Evolutionary conservation across 495 filamentous ascomycete genomes (phyloP), one percentile per base, ranked within the genome.

Genomic region (Aspergillus steynii): DNA sequence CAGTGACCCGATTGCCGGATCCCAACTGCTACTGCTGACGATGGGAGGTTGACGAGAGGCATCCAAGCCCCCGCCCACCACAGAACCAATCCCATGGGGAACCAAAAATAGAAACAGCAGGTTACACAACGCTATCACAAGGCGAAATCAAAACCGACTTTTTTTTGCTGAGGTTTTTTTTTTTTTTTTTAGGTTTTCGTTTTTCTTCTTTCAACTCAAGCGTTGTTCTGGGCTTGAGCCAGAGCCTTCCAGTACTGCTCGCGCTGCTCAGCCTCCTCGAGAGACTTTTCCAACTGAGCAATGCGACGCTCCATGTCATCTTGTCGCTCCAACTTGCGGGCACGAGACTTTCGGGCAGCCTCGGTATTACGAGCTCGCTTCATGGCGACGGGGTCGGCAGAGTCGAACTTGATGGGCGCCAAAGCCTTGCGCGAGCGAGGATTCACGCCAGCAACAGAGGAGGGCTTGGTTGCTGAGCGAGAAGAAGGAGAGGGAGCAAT

Each of bases 331-430:
- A 90, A 79, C 76, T 95, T 93, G 65, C 91, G 88, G 61, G 90
- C 86, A 12, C 95, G 90, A 46, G 94, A 97, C 75, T 97, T 97
- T 49, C 95, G 91, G 62, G 95, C 95, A 50, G 95, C 95, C 75
- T 94, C 82, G 14, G 95, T 99, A 75, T 99, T 99, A 59, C 93
- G 88, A 37, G 93, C 94, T 63, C 95, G 92, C 84, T 97, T 98
- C 80, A 91, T 84, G 9, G 91, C 91, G 14, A 90, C 72, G 0
- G 89, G 88, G 68, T 97, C 93, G 29, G 81, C 77, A 15, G 70
- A 65, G 52, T 81, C 73, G 27, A 64, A 75, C 37, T 68, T 69
- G 71, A 98, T 91, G 7, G 90, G 89, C 55, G 90, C 88, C 28
- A 97, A 82, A 47, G 90, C 88, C 79, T 92, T 92, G 68, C 91